Percentiles rank a stretch among this genome's conserved stretches.
Evolutionary conservation across 495 filamentous ascomycete species (phyloP).

Genomic region (Podospora tetraspora): DNA sequence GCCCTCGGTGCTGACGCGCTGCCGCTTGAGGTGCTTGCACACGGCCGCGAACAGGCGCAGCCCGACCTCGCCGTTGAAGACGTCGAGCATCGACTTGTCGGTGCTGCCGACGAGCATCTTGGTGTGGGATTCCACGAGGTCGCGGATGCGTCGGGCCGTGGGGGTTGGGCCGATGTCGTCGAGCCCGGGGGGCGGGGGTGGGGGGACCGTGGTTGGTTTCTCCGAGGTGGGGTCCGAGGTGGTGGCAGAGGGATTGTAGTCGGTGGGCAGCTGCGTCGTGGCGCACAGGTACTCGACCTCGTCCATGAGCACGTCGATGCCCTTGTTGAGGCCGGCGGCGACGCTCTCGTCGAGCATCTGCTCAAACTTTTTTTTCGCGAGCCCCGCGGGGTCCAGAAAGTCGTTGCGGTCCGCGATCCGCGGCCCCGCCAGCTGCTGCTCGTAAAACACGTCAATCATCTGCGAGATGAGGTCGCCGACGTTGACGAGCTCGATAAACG

Average conservation of each 20-base stretch:
- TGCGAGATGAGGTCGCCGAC: constrained; percentile 97
- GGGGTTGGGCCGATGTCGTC: constrained; percentile 72
- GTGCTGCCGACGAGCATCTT: constrained; percentile 87
- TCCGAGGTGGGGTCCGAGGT: constrained; percentile 30
- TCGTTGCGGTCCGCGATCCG: constrained; percentile 88
- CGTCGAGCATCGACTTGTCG: constrained; percentile 95
- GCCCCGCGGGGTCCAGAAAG: constrained; percentile 82
- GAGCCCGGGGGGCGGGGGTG: neutral
- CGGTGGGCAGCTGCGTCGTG: constrained; percentile 76
- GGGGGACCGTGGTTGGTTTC: neutral
- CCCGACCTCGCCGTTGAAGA: constrained; percentile 97
- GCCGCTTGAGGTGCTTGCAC: constrained; percentile 96
- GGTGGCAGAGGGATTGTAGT: constrained; percentile 72
- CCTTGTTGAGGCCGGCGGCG: constrained; percentile 91
- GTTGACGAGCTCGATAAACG: constrained; percentile 95
- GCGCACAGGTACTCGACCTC: constrained; percentile 95
- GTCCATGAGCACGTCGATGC: constrained; percentile 96
- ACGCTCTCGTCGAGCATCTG: constrained; percentile 98
- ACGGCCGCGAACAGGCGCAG: constrained; percentile 82
- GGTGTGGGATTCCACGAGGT: constrained; percentile 80
- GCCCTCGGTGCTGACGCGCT: constrained; percentile 83
- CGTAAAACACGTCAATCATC: constrained; percentile 99
- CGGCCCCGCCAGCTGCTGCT: constrained; percentile 79
- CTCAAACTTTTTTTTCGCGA: constrained; percentile 98
- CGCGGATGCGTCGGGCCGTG: constrained; percentile 74